Evolutionary conservation across 805 yeast species (phyloP).

Genomic region (Zygoascus biomembranicola): DNA sequence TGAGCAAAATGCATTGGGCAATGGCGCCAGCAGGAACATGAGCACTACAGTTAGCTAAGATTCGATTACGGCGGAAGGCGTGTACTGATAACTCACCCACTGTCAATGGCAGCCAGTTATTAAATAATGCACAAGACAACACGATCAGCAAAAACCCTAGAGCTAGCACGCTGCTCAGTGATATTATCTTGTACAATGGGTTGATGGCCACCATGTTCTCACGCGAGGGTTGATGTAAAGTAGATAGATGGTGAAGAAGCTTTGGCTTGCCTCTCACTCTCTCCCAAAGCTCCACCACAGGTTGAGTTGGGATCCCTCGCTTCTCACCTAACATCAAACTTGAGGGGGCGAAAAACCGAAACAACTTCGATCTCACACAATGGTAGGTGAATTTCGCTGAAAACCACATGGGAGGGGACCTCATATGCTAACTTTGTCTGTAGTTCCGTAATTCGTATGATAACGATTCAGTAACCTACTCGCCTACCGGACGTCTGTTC

Average conservation of each 20-base stretch:
- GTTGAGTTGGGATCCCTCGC: no score
- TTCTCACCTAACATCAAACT: no score
- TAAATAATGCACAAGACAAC: slow-evolving; percentile 77
- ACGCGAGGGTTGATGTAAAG: neutral
- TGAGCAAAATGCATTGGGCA: slow-evolving; percentile 57
- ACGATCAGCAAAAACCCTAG: slow-evolving; percentile 85
- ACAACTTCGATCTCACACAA: no score
- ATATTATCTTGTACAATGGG: slow-evolving; percentile 72
- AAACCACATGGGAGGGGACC: no score
- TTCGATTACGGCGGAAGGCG: neutral
- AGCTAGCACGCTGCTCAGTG: slow-evolving; percentile 69
- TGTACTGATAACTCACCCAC: slow-evolving; percentile 37
- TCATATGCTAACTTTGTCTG: neutral
- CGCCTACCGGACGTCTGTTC: slow-evolving; percentile 88
- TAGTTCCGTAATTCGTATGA: slow-evolving; percentile 96
- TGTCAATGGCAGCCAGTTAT: slow-evolving; percentile 85
- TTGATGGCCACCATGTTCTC: slow-evolving; percentile 28
- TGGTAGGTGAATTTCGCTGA: no score
- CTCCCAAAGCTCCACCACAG: no score
- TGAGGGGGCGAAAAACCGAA: no score
- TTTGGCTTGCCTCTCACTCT: no score
- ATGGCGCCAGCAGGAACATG: slow-evolving; percentile 59
- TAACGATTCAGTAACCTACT: slow-evolving; percentile 95
- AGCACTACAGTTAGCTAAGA: slow-evolving; percentile 31
- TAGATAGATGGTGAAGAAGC: neutral